These are phyloP conservation scores for Fusarium sp. DNA, from an alignment of 2,329 filamentous ascomycete genomes.

Conservation along the genomic window DNA sequence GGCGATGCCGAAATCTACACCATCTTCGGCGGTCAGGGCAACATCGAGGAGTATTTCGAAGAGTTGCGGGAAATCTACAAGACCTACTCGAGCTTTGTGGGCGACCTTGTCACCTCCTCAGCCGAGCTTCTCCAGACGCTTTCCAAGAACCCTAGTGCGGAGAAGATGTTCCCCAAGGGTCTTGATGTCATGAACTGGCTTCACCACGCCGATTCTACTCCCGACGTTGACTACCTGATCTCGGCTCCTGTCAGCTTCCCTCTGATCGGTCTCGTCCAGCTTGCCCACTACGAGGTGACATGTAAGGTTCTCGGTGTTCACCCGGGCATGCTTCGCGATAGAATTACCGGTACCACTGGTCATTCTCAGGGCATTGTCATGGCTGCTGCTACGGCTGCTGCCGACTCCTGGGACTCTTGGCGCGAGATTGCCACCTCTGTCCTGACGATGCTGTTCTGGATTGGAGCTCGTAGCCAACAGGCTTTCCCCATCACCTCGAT, in stretches of 20 bases:
- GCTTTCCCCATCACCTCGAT: slow-evolving; percentile 96
- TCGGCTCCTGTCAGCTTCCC: slow-evolving; percentile 97
- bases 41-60: slow-evolving; percentile 99
- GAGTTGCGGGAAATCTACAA: slow-evolving; percentile 92
- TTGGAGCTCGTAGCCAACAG: slow-evolving; percentile 96
- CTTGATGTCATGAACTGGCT: slow-evolving; percentile 96
- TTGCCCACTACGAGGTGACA: slow-evolving; percentile 95
- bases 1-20: slow-evolving; percentile 89
- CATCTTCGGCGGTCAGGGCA: slow-evolving; percentile 97
- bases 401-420: slow-evolving; percentile 94
- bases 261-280: slow-evolving; percentile 94
- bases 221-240: slow-evolving; percentile 94
- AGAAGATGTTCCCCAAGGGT: slow-evolving; percentile 98
- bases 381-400: slow-evolving; percentile 90
- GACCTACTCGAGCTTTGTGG: slow-evolving; percentile 92
- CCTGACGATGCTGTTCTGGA: slow-evolving; percentile 97
- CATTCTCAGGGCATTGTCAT: slow-evolving; percentile 98
- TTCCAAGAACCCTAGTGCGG: slow-evolving; percentile 85
- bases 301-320: slow-evolving; percentile 92
- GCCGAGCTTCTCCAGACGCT: slow-evolving; percentile 91
- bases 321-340: slow-evolving; percentile 88
- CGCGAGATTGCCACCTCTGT: slow-evolving; percentile 84
- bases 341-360: slow-evolving; percentile 90
- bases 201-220: slow-evolving; percentile 88
- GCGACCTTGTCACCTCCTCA: slow-evolving; percentile 84